Conservation (phyloP, 2,329 filamentous ascomycete genomes). For the Chaetoscypha palmicola region DNA sequence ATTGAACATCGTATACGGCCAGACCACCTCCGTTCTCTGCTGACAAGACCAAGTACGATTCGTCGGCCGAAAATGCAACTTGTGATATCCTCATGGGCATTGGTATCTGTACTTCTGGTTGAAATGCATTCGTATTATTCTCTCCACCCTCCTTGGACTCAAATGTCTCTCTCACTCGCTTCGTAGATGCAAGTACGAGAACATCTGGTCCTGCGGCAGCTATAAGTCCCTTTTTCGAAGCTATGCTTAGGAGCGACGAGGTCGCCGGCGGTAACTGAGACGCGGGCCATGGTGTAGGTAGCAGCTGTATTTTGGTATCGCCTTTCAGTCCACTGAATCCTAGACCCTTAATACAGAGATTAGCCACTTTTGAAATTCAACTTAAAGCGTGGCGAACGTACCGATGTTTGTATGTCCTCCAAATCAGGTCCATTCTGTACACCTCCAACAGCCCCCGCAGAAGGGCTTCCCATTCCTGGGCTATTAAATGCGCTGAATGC, state of each 20-base stretch:
- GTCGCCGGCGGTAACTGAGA: slow-evolving; percentile 61
- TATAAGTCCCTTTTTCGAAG: slow-evolving; percentile 70
- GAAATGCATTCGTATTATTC: slow-evolving; percentile 61
- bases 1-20: slow-evolving; percentile 71
- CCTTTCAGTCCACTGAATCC: slow-evolving; percentile 76
- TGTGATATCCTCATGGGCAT: slow-evolving; percentile 76
- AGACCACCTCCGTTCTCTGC: slow-evolving; percentile 76
- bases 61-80: slow-evolving; percentile 84
- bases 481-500: slow-evolving; percentile 56
- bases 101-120: slow-evolving; percentile 65
- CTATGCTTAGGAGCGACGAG: slow-evolving; percentile 77
- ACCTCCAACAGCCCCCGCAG: slow-evolving; percentile 34
- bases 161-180: slow-evolving; percentile 71
- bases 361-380: slow-evolving; percentile 6
- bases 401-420: slow-evolving; percentile 75
- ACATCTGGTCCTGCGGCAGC: slow-evolving; percentile 81
- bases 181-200: slow-evolving; percentile 69
- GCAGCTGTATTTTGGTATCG: slow-evolving; percentile 71
- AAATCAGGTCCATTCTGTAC: slow-evolving; percentile 57
- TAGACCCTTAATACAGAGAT: slow-evolving; percentile 47
- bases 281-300: slow-evolving; percentile 70
- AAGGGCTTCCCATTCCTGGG: slow-evolving; percentile 37
- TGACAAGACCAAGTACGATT: slow-evolving; percentile 74
- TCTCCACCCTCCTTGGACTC: slow-evolving; percentile 50
- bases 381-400: slow-evolving; percentile 34